Base-by-base conservation (phyloP, 1,284 basidiomycete genomes). In the Violaceomyces palustris region DNA sequence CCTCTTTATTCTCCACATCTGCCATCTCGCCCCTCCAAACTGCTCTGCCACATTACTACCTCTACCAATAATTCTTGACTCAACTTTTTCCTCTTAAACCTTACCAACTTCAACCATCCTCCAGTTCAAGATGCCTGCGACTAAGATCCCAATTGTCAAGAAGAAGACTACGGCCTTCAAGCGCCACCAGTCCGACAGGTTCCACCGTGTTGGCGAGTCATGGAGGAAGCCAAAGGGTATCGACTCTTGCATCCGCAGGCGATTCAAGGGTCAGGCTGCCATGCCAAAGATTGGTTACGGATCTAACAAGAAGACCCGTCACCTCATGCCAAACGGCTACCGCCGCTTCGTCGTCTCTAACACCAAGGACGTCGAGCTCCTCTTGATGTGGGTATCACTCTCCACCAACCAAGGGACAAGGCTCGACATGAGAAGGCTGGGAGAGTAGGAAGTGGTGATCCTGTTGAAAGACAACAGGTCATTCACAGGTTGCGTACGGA, bases 211-310 rank as follows among this genome's bases (percentile, higher is more conserved):
- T 42, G 57, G 60, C 35, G 56, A 59, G 46, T 64, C 60, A 30
- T 71, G 68, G 68, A 56, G 70, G 35, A 71, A 73, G 66, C 69
- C 68, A 44, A 65, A 62, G 42, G 70, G 70, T 72, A 73, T 73
- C 50, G 70, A 73, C 68, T 58, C 52, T 30, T 51, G 51, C 40
- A 59, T 72, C 34, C 70, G 70, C 30, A 56, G 70, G 42, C 68
- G 70, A 44, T 73, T 73, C 70, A 62, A 58, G 50, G 58, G 69
- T 43, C 54, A 48, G 18, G 48, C 55, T 26, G 50, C 64, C 45
- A 69, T 69, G 67, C 67, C 67, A 58, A 72, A 68, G 61, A 73
- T 73, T 39, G 70, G 70, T 44, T 73, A 69, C 66, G 70, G 70
- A 43, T 68, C 64, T 45, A 73, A 73, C 70, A 73, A 73, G 67